Base-by-base conservation (phyloP, 352 stramenopile genomes). In the Phytophthora quininea region DNA sequence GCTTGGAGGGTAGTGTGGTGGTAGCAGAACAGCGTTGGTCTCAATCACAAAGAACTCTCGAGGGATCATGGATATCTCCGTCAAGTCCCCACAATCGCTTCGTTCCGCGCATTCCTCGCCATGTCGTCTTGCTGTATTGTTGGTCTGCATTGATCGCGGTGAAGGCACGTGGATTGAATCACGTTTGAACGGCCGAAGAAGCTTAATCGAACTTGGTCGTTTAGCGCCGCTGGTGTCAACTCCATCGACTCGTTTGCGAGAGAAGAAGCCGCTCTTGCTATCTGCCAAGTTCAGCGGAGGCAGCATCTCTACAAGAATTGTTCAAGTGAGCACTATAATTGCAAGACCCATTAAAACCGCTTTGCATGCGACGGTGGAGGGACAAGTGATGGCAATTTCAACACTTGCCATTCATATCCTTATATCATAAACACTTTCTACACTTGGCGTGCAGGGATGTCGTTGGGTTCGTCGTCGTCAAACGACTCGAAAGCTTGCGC, bases 1-100 rank as follows among this genome's bases (percentile, higher is more conserved):
- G 29, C 58, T 62, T 19, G 72, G 70, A 3, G 85, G 80, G 52
- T 86, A 92, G 19, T 89, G 73, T 9, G 43, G 68, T 40, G 75
- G 56, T 1, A 85, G 62, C 5, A 89, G 54, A n/a, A 95, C 69
- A 19, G 69, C 76, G 56, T 90, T 83, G 12, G 79, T 90, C 67
- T 95, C 86, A 33, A 95, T 30, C 31, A 95, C 73, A 43, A 92
- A 92, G 52, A 92, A 94, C 59, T 95, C 84, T 53, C 84, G 80
- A 2, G 86, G 86, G 48, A 95, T 86, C 70, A 81, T 76, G 1
- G 76, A 74, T 31, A 86, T 73, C 15, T 69, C 40, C 3, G 67
- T 68, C 38, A 82, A 38, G 51, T 54, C 58, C 24, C 10, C 27
- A 32, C 31, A 52, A 19, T 37, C 45, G 12, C 38, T 27, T 63